A percentile compares a stretch with the other conserved stretches of the same genome.
Evolutionary conservation across 2,329 filamentous ascomycete genomes (phyloP).

Genomic region (Didymella glomerata): DNA sequence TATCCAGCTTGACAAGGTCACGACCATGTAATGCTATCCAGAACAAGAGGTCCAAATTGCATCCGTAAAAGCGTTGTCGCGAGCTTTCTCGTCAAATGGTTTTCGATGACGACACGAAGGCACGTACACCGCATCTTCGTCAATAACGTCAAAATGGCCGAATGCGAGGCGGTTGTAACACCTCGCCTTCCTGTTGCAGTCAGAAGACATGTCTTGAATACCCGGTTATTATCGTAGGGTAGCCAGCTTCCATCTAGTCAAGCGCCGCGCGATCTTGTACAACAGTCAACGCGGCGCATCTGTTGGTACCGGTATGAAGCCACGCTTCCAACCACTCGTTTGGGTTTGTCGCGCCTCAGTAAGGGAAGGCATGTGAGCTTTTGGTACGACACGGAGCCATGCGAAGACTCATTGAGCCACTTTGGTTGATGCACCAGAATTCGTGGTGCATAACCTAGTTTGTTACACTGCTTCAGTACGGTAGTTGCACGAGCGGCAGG

Average conservation of each 20-base stretch:
- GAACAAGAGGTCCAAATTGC: neutral
- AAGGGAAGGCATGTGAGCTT: constrained; percentile 35
- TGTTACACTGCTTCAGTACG: constrained; percentile 33
- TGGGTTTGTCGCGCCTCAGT: constrained; percentile 19
- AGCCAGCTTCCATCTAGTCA: constrained; percentile 31
- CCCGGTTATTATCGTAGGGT: constrained; percentile 28
- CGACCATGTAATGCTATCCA: neutral
- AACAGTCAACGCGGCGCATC: constrained; percentile 13
- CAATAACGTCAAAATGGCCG: constrained; percentile 11
- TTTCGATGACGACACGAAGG: constrained; percentile 23
- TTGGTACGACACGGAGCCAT: constrained; percentile 30
- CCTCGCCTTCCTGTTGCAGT: constrained; percentile 19
- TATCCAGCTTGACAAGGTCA: neutral
- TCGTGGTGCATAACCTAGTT: constrained; percentile 50
- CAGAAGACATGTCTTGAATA: constrained; percentile 10
- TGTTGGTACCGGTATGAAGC: constrained; percentile 13
- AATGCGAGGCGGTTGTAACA: constrained; percentile 20
- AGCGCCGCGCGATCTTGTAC: constrained; percentile 33
- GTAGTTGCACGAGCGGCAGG: constrained; percentile 27
- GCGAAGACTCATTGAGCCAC: constrained; percentile 32
- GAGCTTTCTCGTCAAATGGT: constrained; percentile 23
- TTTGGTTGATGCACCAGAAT: constrained; percentile 36
- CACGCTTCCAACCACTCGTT: constrained; percentile 18
- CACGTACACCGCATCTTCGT: constrained; percentile 25
- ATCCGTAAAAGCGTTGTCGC: constrained; percentile 5